Percentiles rank a stretch among this genome's conserved stretches.
phyloP scores from a whole-genome alignment of 192 early-diverging fungal genomes.

The Spizellomyces sp. region DNA sequence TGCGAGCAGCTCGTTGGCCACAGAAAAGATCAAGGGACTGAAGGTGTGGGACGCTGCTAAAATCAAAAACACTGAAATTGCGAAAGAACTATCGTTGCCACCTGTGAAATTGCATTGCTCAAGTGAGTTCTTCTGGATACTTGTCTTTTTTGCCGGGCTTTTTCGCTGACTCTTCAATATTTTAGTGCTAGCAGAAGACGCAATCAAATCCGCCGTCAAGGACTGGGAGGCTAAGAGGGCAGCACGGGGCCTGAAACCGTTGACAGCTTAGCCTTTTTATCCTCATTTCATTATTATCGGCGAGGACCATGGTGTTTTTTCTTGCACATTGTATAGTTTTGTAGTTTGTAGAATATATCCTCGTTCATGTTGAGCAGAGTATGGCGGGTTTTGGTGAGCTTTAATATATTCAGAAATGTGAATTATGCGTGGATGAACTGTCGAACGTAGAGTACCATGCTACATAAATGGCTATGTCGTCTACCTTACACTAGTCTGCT shows the following conservation, averaged over 20 bases:
- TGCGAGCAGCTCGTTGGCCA: slow-evolving; percentile 87
- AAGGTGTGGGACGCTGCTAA: slow-evolving; percentile 85
- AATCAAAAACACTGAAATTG: slow-evolving; percentile 98
- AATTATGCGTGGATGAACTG: not conserved
- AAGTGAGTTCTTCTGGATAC: slow-evolving; percentile 58
- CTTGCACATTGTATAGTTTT: too few relatives aligned
- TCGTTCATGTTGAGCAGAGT: too few relatives aligned
- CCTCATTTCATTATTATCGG: too few relatives aligned
- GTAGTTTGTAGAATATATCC: too few relatives aligned
- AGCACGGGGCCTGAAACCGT: slow-evolving; percentile 24
- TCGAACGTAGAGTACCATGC: not conserved
- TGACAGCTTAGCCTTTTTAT: not conserved
- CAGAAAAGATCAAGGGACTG: slow-evolving; percentile 95
- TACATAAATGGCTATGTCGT: not conserved
- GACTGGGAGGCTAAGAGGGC: slow-evolving; percentile 89
- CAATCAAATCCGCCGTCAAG: slow-evolving; percentile 97
- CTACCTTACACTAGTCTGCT: too few relatives aligned
- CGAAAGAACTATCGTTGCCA: slow-evolving; percentile 90
- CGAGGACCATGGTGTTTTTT: too few relatives aligned
- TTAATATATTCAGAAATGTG: not conserved
- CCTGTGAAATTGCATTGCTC: slow-evolving; percentile 99
- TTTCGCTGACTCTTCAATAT: not conserved
- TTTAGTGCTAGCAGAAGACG: slow-evolving; percentile 96
- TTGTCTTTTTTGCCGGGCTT: not conserved
- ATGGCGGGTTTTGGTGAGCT: not conserved